Evolutionary conservation across 1,284 basidiomycete genomes (phyloP).

Genomic region (Apiotrichum mycotoxinovorans): DNA sequence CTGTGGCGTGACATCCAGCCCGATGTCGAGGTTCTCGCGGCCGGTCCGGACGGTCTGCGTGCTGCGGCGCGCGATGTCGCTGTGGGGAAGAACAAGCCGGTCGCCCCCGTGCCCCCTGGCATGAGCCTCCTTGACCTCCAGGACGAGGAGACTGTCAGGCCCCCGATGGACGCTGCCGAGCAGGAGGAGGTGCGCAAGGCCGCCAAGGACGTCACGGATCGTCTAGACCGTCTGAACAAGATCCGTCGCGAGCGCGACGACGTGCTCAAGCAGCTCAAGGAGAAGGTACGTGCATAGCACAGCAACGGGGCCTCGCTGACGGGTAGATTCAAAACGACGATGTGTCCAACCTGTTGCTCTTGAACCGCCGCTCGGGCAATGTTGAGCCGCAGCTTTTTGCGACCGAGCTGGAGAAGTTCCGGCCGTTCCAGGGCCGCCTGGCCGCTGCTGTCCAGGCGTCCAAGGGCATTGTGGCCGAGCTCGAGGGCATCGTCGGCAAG

Average conservation of each 20-base stretch:
- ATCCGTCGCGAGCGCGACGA: conserved; percentile 79
- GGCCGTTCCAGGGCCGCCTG: conserved; percentile 80
- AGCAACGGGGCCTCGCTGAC: not conserved
- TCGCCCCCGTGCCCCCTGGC: conserved; percentile 36
- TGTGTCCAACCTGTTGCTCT: conserved; percentile 87
- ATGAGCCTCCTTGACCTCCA: conserved; percentile 58
- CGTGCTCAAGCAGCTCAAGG: conserved; percentile 88
- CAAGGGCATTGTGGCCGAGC: conserved; percentile 65
- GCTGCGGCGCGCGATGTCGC: conserved; percentile 63
- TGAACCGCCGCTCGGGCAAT: conserved; percentile 80
- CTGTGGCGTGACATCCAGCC: conserved; percentile 70
- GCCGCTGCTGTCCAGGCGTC: conserved; percentile 73
- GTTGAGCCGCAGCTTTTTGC: conserved; percentile 87
- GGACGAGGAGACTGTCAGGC: conserved; percentile 37
- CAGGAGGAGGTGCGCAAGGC: conserved; percentile 62
- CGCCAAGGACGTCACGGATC: conserved; percentile 73
- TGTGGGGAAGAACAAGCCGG: conserved; percentile 53
- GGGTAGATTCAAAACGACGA: conserved; percentile 87
- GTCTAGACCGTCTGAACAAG: conserved; percentile 70
- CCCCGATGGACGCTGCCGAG: conserved; percentile 55
- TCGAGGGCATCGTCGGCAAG: conserved; percentile 67
- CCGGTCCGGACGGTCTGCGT: conserved; percentile 54
- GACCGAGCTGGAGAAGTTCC: conserved; percentile 91
- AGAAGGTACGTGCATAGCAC: conserved; percentile 50
- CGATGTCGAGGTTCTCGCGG: conserved; percentile 65